These are phyloP conservation scores for Trichoderma sp. DNA, from an alignment of 2,329 filamentous ascomycete genomes.

Conservation along the genomic window DNA sequence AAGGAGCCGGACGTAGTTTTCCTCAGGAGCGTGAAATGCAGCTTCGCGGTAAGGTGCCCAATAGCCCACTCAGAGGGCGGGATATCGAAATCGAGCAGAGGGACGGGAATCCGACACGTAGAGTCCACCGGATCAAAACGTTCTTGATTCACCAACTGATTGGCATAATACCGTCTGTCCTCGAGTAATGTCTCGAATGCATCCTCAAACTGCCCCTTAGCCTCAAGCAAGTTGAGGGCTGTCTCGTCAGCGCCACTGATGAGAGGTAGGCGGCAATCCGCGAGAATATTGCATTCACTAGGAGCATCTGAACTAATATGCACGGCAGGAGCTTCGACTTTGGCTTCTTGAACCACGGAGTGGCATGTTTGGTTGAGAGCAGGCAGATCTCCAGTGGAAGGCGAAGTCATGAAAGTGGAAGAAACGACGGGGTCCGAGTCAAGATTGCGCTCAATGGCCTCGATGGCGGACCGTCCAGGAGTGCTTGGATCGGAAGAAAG, in stretches of 20 bases:
- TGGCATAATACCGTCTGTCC: slow-evolving; percentile 24
- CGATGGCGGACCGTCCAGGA: slow-evolving; percentile 30
- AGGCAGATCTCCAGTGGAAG: slow-evolving; percentile 27
- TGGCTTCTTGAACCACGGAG: slow-evolving; percentile 20
- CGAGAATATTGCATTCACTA: neutral
- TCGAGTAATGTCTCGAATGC: slow-evolving; percentile 34
- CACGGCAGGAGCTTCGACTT: slow-evolving; percentile 35
- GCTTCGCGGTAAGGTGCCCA: slow-evolving; percentile 29
- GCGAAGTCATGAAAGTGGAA: slow-evolving; percentile 27
- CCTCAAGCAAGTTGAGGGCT: neutral
- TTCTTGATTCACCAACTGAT: slow-evolving; percentile 37
- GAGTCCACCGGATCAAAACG: slow-evolving; percentile 35
- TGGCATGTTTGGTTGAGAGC: neutral
- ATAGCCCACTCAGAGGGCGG: slow-evolving; percentile 34
- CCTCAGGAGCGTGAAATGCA: slow-evolving; percentile 37
- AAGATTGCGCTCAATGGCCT: slow-evolving; percentile 26
- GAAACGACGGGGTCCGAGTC: slow-evolving; percentile 32
- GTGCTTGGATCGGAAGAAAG: slow-evolving; percentile 39
- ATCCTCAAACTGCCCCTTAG: slow-evolving; percentile 33
- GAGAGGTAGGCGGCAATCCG: neutral
- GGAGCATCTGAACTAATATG: slow-evolving; percentile 29
- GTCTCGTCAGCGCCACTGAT: neutral
- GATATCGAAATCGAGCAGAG: slow-evolving; percentile 36
- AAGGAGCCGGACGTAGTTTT: slow-evolving; percentile 17
- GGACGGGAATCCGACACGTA: slow-evolving; percentile 37